Conservation (phyloP, 257 asterid genomes). For the Leonotis leonurus region DNA sequence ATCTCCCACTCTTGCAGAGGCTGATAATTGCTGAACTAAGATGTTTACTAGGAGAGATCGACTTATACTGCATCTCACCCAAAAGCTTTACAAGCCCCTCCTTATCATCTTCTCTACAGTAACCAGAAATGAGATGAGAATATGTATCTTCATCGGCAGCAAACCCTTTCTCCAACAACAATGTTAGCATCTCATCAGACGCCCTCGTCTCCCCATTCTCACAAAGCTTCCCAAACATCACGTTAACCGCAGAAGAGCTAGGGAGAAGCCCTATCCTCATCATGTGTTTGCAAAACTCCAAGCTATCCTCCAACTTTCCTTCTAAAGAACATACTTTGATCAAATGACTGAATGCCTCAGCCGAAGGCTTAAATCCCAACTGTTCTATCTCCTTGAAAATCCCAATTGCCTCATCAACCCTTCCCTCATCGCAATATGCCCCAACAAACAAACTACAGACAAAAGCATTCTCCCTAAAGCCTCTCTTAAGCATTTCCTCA, state of each 20-base stretch:
- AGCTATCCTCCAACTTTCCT: conserved; percentile 47
- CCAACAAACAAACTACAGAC: conserved; percentile 44
- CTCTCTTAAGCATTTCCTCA: conserved; percentile 64
- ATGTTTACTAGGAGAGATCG: conserved; percentile 31
- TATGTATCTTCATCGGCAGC: conserved; percentile 42
- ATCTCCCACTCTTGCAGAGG: conserved; percentile 47
- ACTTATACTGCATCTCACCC: conserved; percentile 65
- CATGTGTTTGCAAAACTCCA: conserved; percentile 53
- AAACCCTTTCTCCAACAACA: conserved; percentile 55
- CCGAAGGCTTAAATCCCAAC: conserved; percentile 41
- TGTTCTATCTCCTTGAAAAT: conserved; percentile 50
- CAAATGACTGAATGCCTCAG: conserved; percentile 44
- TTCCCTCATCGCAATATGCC: conserved; percentile 44
- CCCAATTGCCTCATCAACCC: conserved; percentile 43
- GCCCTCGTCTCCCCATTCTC: conserved; percentile 40
- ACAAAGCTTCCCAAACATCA: conserved; percentile 46
- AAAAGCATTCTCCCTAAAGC: conserved; percentile 60
- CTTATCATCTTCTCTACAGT: conserved; percentile 37
- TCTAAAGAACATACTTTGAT: conserved; percentile 46
- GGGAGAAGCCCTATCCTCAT: conserved; percentile 38
- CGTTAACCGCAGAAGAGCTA: conserved; percentile 36
- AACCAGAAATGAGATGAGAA: conserved; percentile 53
- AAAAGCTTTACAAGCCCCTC: conserved; percentile 48
- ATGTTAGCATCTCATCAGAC: conserved; percentile 54
- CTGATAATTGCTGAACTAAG: conserved; percentile 30